These are phyloP conservation scores for Oryza coarctata DNA, from an alignment of 176 grass and related monocot species.

Conservation along the genomic window DNA sequence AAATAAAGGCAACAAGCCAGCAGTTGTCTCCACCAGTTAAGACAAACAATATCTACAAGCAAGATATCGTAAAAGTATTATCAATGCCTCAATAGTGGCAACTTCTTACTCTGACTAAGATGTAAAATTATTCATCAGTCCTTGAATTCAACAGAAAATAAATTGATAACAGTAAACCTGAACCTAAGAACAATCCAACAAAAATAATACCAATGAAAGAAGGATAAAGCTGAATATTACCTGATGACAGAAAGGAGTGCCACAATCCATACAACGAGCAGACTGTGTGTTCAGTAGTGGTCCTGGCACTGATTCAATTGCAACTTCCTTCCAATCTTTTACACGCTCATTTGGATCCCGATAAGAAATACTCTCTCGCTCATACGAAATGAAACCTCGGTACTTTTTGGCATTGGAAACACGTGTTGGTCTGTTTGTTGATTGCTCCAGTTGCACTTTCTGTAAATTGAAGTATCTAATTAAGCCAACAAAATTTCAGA, in stretches of 20 bases:
- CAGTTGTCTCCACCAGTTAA: neutral
- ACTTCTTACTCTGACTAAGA: conserved; percentile 1
- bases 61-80: neutral
- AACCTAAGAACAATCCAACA: conserved; percentile 1
- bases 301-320: conserved; percentile 81
- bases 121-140: neutral
- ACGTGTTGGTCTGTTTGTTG: conserved; percentile 56
- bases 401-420: conserved; percentile 68
- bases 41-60: neutral
- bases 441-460: conserved; percentile 34
- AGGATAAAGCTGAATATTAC: conserved; percentile 32
- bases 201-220: neutral
- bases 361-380: conserved; percentile 80
- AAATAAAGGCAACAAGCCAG: neutral
- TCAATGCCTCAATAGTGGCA: neutral
- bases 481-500: conserved; percentile 12
- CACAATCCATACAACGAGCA: conserved; percentile 99
- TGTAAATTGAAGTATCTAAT: conserved; percentile 42
- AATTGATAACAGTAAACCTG: conserved; percentile 11
- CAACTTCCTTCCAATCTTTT: conserved; percentile 93
- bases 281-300: conserved; percentile 87
- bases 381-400: conserved; percentile 86
- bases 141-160: conserved; percentile 12
- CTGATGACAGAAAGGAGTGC: conserved; percentile 99
- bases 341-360: conserved; percentile 69